Evolutionary conservation across 2,329 filamentous ascomycete genomes (phyloP), one percentile per base, ranked within the genome.

Genomic region (Cephalotrichum gorgonifer): DNA sequence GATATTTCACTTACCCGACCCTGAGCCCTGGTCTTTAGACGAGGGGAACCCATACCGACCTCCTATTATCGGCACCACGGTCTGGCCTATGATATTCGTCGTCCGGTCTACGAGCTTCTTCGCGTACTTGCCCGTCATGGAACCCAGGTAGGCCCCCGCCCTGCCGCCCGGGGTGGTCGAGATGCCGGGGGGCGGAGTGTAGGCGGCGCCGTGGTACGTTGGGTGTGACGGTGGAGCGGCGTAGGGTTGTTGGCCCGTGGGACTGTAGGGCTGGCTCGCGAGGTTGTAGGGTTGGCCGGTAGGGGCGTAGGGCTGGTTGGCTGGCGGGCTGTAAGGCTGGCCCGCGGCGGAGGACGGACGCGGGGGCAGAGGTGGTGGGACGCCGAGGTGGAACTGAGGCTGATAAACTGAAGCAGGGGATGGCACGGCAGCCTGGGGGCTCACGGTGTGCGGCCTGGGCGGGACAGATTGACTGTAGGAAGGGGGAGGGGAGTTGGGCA

Each of bases 81-180:
- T 52, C 49, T 55, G 53, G 44, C 57, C 55, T 22, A 56, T 48
- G 11, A 56, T 53, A 30, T 54, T 53, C 17, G 54, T 53, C 15
- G 55, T 56, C 47, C 52, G 51, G 38, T 39, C 47, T 20, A 55
- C 44, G 17, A 56, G 48, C 48, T 52, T 56, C 47, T 53, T 53
- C 12, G 54, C 54, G 22, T 50, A 52, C 28, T 52, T 52, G 46
- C 46, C 54, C 51, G 51, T 55, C 17, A 56, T 51, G 17, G n/a
- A 17, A 5, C 35, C 35, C 38, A 57, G 44, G 27, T 51, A 50
- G 20, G 22, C 41, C 15, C 30, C 41, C 5, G 33, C 46, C 9
- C 31, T 11, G 26, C 28, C 28, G 35, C 15, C n/a, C 3, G 35
- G 35, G 12, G 20, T 31, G 8, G 26, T 23, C 27, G 17, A 27